phyloP scores from a whole-genome alignment of 148 eudicot species.

The Arbutus unedo region DNA sequence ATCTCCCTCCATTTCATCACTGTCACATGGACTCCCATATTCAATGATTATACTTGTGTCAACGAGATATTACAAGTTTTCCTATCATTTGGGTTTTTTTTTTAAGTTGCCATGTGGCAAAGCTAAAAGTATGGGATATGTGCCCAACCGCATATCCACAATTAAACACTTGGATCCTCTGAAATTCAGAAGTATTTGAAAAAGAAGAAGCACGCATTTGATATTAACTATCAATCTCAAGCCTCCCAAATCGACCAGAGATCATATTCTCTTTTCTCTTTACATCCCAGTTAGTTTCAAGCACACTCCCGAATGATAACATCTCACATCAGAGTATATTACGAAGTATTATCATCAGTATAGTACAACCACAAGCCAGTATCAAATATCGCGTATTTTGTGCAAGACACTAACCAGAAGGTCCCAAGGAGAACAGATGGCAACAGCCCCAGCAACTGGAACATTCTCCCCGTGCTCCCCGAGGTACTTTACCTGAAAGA shows the following conservation, averaged over 20 bases:
- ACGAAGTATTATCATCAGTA: background rate
- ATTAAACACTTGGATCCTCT: background rate
- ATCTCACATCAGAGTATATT: background rate
- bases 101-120: background rate
- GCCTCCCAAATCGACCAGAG: background rate
- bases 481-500: conserved; percentile 74
- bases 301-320: background rate
- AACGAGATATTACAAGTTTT: background rate
- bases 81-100: background rate
- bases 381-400: background rate
- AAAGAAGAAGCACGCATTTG: background rate
- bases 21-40: too few species aligned
- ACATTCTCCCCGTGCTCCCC: conserved; percentile 87
- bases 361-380: background rate
- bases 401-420: conserved; percentile 65
- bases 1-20: background rate
- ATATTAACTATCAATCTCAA: background rate
- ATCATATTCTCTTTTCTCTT: background rate
- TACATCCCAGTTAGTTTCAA: background rate
- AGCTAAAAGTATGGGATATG: background rate
- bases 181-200: background rate
- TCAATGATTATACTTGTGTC: too few species aligned
- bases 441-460: conserved; percentile 86
- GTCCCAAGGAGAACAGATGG: conserved; percentile 97
- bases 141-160: background rate